phyloP scores from a whole-genome alignment of 2,329 filamentous ascomycete species.

The Claviceps paspali region DNA sequence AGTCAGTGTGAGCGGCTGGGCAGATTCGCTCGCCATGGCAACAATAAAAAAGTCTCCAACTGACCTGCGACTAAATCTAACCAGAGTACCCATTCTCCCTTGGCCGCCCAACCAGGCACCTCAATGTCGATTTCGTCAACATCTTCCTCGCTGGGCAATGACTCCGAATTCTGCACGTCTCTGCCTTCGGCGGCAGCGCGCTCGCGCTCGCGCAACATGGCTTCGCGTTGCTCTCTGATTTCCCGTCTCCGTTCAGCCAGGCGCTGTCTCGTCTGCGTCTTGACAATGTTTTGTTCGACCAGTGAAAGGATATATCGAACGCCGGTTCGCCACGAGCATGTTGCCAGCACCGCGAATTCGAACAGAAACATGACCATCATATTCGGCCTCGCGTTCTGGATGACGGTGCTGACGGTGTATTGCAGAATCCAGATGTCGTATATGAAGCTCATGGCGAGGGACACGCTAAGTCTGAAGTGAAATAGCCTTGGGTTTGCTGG shows the following conservation, averaged over 20 bases:
- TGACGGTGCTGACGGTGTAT: slow-evolving; percentile 69
- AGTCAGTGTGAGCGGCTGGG: slow-evolving; percentile 1
- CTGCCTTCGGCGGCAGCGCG: slow-evolving; percentile 36
- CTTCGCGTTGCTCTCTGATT: slow-evolving; percentile 42
- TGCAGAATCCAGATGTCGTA: slow-evolving; percentile 70
- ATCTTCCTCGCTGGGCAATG: slow-evolving; percentile 52
- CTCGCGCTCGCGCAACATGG: slow-evolving; percentile 34
- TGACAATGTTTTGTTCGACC: slow-evolving; percentile 59
- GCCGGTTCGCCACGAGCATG: slow-evolving; percentile 66
- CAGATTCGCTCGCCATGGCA: not conserved
- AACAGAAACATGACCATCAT: slow-evolving; percentile 99
- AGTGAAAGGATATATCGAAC: slow-evolving; percentile 67
- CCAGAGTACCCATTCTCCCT: slow-evolving; percentile 82
- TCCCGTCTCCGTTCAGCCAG: slow-evolving; percentile 54
- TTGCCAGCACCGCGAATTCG: slow-evolving; percentile 78
- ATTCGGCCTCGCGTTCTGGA: slow-evolving; percentile 76
- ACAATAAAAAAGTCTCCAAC: slow-evolving; percentile 13
- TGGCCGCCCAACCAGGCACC: slow-evolving; percentile 90
- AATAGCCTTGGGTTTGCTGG: slow-evolving; percentile 79
- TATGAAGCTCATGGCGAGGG: slow-evolving; percentile 59
- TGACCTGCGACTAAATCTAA: slow-evolving; percentile 70
- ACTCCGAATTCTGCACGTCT: slow-evolving; percentile 37
- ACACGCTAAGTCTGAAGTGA: slow-evolving; percentile 66
- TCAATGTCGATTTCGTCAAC: slow-evolving; percentile 90
- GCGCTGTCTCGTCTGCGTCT: slow-evolving; percentile 55